Evolutionary conservation across 306 rosid species (phyloP), one percentile per base, ranked within the genome.

Genomic region (Canavalia gladiata): DNA sequence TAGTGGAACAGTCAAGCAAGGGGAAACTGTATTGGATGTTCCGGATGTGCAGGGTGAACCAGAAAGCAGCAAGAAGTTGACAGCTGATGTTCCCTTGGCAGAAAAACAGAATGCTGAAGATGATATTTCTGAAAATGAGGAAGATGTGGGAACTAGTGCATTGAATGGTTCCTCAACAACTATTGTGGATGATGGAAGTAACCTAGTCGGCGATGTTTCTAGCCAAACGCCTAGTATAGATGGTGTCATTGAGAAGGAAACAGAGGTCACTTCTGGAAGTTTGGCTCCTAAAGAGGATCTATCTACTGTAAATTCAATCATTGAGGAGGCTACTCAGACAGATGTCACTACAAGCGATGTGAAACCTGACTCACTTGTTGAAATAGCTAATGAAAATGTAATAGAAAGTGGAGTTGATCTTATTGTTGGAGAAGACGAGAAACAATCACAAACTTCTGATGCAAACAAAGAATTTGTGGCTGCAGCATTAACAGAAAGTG

Each of bases 41-140:
- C 56, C 82, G 68, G 84, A 87, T 18, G 83, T 56, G 75, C 73
- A 78, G 82, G 91, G 84, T 6, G 84, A 82, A 76, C 80, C 77
- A 72, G 74, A 58, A 79, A 79, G 67, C 79, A 80, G 84, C 11
- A 49, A 77, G 10, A 57, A 72, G 65, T 80, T 78, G 72, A 64
- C 57, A 9, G 82, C 71, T 39, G 81, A 67, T 34, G 70, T 81
- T 76, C 78, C 88, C 71, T 76, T 89, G 79, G 74, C 65, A 0
- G 78, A 68, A 29, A 84, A 87, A 45, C 82, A 75, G 78, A 79
- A 71, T 60, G 55, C 54, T 81, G 80, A 86, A 74, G 84, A 52
- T 55, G 88, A 78, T 59, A 70, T 76, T 84, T 63, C 86, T 74
- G 68, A 37, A 51, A 58, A 10, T 74, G 83, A 78, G 77, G 80